Conservation (phyloP, 2,329 filamentous ascomycete genomes). For the Amauroascus niger region DNA sequence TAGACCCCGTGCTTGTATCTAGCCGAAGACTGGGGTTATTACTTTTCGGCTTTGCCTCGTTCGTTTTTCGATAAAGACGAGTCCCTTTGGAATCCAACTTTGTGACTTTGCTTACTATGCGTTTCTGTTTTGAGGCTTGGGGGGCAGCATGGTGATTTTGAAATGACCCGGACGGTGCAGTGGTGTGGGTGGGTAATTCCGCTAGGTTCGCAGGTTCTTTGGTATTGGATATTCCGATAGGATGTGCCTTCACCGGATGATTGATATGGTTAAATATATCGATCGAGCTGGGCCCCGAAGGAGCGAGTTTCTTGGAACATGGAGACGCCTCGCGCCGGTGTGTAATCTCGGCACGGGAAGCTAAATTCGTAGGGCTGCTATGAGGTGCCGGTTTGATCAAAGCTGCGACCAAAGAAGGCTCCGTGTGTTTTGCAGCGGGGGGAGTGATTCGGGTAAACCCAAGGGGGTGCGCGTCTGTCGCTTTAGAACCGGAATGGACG, state of each 20-base stretch:
- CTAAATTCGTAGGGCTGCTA: not conserved
- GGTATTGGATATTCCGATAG: not conserved
- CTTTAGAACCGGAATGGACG: too few relatives aligned
- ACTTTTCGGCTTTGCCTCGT: not conserved
- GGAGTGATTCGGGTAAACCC: constrained; percentile 3
- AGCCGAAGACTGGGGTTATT: not conserved
- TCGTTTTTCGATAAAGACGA: not conserved
- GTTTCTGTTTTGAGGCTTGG: not conserved
- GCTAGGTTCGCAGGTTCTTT: not conserved
- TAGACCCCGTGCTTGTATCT: not conserved
- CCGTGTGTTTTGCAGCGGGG: not conserved
- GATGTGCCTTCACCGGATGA: not conserved
- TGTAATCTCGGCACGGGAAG: not conserved
- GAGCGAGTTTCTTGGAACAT: not conserved
- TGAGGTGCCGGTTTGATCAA: not conserved
- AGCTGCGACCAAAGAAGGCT: not conserved
- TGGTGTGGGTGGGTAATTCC: not conserved
- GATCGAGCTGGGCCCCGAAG: not conserved
- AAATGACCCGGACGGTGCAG: not conserved
- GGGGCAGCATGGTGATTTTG: not conserved
- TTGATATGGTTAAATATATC: not conserved
- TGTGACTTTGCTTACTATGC: not conserved
- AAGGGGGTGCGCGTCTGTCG: not conserved
- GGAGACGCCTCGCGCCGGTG: not conserved
- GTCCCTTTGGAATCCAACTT: not conserved